Conservation (phyloP, 768 basidiomycete species). For the Calocera cornea region DNA sequence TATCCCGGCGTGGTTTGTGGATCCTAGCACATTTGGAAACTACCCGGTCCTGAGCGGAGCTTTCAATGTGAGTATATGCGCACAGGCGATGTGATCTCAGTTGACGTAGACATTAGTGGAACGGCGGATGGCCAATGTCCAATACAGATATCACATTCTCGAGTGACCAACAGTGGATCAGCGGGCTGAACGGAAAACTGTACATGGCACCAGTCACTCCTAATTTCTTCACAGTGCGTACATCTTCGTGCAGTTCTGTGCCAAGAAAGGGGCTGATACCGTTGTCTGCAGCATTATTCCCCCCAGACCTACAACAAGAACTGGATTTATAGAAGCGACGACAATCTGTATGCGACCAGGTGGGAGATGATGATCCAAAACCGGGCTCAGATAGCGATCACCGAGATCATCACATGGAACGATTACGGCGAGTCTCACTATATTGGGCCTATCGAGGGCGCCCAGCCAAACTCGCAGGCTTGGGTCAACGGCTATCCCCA, state of each 20-base stretch:
- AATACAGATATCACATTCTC: constrained; percentile 27
- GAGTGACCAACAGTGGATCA: constrained; percentile 17
- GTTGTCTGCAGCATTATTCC: constrained; percentile 37
- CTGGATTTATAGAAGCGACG: constrained; percentile 26
- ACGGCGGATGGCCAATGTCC: constrained; percentile 60
- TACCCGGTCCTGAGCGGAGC: constrained; percentile 35
- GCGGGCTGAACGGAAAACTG: constrained; percentile 17
- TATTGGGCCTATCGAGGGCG: constrained; percentile 19
- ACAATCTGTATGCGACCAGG: constrained; percentile 24
- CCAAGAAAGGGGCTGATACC: background rate
- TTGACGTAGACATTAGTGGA: too few species aligned
- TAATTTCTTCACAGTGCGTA: constrained; percentile 25
- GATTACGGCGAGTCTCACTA: constrained; percentile 44
- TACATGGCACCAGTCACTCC: constrained; percentile 25
- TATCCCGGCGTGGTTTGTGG: constrained; percentile 24
- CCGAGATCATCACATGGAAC: constrained; percentile 29
- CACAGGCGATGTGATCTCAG: too few species aligned
- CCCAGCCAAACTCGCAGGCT: constrained; percentile 26
- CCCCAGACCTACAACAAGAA: constrained; percentile 38
- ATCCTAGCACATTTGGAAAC: constrained; percentile 16
- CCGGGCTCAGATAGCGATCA: constrained; percentile 22
- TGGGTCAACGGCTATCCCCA: constrained; percentile 15
- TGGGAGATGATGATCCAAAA: constrained; percentile 24
- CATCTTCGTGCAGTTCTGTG: constrained; percentile 12
- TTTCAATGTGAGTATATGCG: constrained; percentile 43